These are phyloP conservation scores for Pestalotiopsis sp. DNA, from an alignment of 2,329 filamentous ascomycete genomes.

Conservation along the genomic window DNA sequence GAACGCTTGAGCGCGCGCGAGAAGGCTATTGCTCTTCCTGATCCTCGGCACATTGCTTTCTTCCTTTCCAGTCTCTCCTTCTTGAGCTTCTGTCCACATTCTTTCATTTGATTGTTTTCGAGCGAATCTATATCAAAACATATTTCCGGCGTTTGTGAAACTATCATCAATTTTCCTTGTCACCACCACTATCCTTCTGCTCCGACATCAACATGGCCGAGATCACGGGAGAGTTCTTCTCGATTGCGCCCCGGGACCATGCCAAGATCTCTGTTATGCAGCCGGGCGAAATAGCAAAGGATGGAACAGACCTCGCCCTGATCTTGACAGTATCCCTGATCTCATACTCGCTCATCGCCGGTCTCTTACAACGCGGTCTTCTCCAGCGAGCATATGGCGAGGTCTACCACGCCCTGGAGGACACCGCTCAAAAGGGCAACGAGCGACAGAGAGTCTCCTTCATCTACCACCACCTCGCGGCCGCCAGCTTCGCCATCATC, in stretches of 20 bases:
- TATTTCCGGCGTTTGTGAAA: background rate
- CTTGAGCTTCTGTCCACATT: no score
- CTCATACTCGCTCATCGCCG: conserved; percentile 16
- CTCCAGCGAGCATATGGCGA: conserved; percentile 16
- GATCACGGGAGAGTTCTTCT: background rate
- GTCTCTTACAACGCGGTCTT: conserved; percentile 17
- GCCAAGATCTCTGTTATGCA: background rate
- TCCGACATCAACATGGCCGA: background rate
- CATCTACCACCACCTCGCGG: conserved; percentile 21
- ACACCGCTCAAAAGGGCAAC: conserved; percentile 11
- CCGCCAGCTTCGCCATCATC: conserved; percentile 15
- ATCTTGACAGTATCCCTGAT: conserved; percentile 18
- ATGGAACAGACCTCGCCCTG: conserved; percentile 9
- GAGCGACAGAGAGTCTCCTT: conserved; percentile 20
- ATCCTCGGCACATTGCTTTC: no score
- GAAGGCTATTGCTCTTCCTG: no score
- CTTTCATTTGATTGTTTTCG: no score
- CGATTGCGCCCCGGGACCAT: background rate
- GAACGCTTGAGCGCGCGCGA: no score
- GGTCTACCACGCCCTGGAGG: conserved; percentile 8
- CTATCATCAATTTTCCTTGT: background rate
- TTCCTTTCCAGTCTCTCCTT: no score
- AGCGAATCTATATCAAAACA: background rate
- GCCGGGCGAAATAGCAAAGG: background rate
- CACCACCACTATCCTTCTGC: background rate